Evolutionary conservation across 1,139 yeast species (phyloP).

Genomic region (Zygoascus sp.): DNA sequence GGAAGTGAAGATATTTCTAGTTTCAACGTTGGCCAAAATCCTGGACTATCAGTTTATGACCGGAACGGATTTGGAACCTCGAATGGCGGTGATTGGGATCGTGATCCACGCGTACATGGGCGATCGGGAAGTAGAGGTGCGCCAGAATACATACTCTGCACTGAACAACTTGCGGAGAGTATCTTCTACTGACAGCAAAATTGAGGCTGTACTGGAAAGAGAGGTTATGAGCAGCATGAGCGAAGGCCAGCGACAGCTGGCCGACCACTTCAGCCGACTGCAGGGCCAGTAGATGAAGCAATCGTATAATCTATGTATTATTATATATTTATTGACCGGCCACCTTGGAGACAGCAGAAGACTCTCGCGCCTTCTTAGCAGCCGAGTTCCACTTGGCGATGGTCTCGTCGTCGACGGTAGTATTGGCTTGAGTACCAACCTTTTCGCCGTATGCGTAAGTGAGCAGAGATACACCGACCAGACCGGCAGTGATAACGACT

Average conservation of each 20-base stretch:
- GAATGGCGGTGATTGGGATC: slow-evolving; percentile 13
- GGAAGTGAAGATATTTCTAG: slow-evolving; percentile 16
- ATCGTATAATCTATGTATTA: slow-evolving; percentile 3
- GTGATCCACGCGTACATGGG: slow-evolving; percentile 21
- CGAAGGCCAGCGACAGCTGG: slow-evolving; percentile 29
- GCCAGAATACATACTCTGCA: slow-evolving; percentile 31
- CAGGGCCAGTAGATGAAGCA: not conserved
- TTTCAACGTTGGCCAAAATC: slow-evolving; percentile 17
- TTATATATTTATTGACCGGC: slow-evolving; percentile 18
- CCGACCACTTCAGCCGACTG: slow-evolving; percentile 24
- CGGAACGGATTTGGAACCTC: slow-evolving; percentile 12
- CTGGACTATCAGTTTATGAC: slow-evolving; percentile 3
- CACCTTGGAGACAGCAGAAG: slow-evolving; percentile 28
- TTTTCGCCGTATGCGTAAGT: slow-evolving; percentile 33
- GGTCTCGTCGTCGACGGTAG: slow-evolving; percentile 34
- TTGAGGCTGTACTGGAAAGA: slow-evolving; percentile 15
- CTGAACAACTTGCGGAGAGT: slow-evolving; percentile 22
- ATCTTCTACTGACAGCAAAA: slow-evolving; percentile 11
- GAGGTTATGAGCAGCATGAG: slow-evolving; percentile 21
- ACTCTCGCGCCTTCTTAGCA: slow-evolving; percentile 36
- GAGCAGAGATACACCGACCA: slow-evolving; percentile 31
- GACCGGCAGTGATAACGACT: slow-evolving; percentile 32
- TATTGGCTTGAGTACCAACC: slow-evolving; percentile 29
- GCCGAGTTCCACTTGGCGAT: slow-evolving; percentile 39
- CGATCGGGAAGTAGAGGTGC: slow-evolving; percentile 26